Evolutionary conservation across 1,284 basidiomycete species (phyloP), one percentile per base, ranked within the genome.

Genomic region (Phylloboletellus chloephorus): DNA sequence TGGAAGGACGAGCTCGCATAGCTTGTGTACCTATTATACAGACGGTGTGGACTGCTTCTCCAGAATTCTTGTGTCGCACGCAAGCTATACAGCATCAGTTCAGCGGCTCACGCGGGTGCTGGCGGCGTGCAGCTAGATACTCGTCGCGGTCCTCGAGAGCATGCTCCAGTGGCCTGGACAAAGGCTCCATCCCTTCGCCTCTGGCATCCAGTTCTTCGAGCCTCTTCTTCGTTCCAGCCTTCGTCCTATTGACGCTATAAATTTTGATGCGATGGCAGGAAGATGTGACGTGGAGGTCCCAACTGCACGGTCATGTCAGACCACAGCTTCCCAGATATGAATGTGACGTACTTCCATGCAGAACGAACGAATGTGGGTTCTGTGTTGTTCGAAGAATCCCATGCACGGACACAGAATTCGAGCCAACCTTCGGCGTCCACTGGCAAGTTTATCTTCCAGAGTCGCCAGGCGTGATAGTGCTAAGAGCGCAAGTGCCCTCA

Each of bases 341-440:
- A 22, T 17, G 17, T 7, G 22, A 57, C 71, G 44, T 48, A 75
- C 74, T 75, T 76, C 73, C 72, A 75, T 4, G 72, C 69, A 12
- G 72, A 76, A 23, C 72, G 69, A 7, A 77, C 71, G 46, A 68
- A 74, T 2, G 75, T 76, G 15, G 75, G 76, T 50, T 77, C 71
- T 4, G 74, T 77, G 51, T 78, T 77, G 57, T 73, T 74, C 7
- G 72, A 72, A 12, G 73, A 73, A 51, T 77, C 74, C 76, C 76
- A 78, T 0, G 71, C 70, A 30, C 74, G 69, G n/a, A 73, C 74
- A 46, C 72, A 74, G 57, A 77, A 72, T 47, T 76, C 74, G 25
- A 76, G 64, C 74, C 74, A 77, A 5, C 75, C 74, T 50, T 78
- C 73, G 3, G 74, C 73, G 32, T 75, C 72, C 33, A 76, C 69